Percentiles rank a stretch among this genome's conserved stretches.
These are phyloP conservation scores for Globisporangium megalacanthum DNA, from an alignment of 352 stramenopile species.

Conservation along the genomic window DNA sequence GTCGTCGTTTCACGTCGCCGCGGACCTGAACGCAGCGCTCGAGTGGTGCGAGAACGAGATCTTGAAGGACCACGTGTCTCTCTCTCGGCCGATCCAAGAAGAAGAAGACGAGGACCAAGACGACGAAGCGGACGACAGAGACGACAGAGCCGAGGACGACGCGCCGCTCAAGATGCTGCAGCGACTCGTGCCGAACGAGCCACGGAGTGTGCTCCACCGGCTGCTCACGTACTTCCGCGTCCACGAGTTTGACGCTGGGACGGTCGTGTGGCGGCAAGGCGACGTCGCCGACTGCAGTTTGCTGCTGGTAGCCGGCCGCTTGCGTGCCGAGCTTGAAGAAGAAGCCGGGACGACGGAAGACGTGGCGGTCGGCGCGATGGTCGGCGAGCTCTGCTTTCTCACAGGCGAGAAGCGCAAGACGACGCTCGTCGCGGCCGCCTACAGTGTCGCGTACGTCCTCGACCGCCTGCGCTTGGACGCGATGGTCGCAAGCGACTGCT, in stretches of 20 bases:
- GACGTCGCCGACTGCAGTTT: slow-evolving; percentile 45
- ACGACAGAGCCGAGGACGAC: slow-evolving; percentile 40
- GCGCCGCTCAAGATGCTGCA: slow-evolving; percentile 34
- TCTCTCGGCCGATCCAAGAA: slow-evolving; percentile 14
- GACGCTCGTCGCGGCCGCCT: slow-evolving; percentile 49
- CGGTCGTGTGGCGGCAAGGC: slow-evolving; percentile 68
- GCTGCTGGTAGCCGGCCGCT: slow-evolving; percentile 51
- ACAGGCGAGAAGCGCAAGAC: slow-evolving; percentile 80
- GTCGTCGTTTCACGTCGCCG: slow-evolving; percentile 48
- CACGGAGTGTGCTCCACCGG: slow-evolving; percentile 49
- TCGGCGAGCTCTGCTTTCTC: slow-evolving; percentile 74
- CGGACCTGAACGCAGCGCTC: slow-evolving; percentile 59
- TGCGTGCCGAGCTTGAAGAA: slow-evolving; percentile 73
- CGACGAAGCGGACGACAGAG: slow-evolving; percentile 5
- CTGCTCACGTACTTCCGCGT: slow-evolving; percentile 73
- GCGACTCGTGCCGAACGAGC: slow-evolving; percentile 64
- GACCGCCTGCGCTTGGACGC: slow-evolving; percentile 43
- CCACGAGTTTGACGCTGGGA: slow-evolving; percentile 49
- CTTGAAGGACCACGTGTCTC: slow-evolving; percentile 29
- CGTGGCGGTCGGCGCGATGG: slow-evolving; percentile 59
- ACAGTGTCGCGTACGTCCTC: slow-evolving; percentile 69
- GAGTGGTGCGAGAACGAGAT: slow-evolving; percentile 73
- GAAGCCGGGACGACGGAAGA: slow-evolving; percentile 74
- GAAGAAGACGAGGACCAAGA: slow-evolving; percentile 4
- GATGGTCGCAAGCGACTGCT: slow-evolving; percentile 60